Base-by-base conservation (phyloP, 2,329 filamentous ascomycete genomes). In the Stachybotrys elegans region DNA sequence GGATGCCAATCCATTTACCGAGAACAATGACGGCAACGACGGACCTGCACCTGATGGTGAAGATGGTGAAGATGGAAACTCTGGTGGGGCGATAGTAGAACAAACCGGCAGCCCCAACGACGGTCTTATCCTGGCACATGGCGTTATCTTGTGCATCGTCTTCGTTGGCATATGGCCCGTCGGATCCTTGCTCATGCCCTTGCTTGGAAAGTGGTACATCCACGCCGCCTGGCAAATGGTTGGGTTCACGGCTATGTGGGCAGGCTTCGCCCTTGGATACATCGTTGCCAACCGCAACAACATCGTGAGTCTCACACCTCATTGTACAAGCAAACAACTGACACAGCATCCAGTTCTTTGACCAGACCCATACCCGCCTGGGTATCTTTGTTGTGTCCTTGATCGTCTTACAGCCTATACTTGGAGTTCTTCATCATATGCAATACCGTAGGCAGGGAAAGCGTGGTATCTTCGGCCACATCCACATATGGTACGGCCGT, bases 401-500 rank as follows among this genome's bases (percentile, higher is more conserved):
- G 25, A 61, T 81, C 51, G 64, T 66, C 20, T 49, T 79, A 43
- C 76, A 81, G 57, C 75, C 75, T 2, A 53, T 70, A 32, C 63
- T 78, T 13, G 77, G 78, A 31, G 58, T 67, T 31, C 42, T 75
- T 20, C 77, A 81, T 52, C 76, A 81, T 54, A 51, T 55, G 25
- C 58, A 73, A 52, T 80, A 65, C 58, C 51, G 67, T 41, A 65
- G 65, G 50, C 56, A 66, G 39, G 56, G 66, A 31, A 25, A 48
- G 20, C 72, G 76, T 11, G 70, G 69, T 9, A 4, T 60, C 22
- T 53, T 78, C 47, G 75, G 71, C 41, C 60, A 78, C 51, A 55
- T 61, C 1, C 78, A 82, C 52, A 72, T 79, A 51, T 79, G 75
- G 73, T 76, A 70, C 52, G 78, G 78, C 8, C 71, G 77, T 5